Percentiles rank a stretch among this genome's conserved stretches.
phyloP scores from a whole-genome alignment of 805 yeast genomes.

The Ogataea chonburiensis region DNA sequence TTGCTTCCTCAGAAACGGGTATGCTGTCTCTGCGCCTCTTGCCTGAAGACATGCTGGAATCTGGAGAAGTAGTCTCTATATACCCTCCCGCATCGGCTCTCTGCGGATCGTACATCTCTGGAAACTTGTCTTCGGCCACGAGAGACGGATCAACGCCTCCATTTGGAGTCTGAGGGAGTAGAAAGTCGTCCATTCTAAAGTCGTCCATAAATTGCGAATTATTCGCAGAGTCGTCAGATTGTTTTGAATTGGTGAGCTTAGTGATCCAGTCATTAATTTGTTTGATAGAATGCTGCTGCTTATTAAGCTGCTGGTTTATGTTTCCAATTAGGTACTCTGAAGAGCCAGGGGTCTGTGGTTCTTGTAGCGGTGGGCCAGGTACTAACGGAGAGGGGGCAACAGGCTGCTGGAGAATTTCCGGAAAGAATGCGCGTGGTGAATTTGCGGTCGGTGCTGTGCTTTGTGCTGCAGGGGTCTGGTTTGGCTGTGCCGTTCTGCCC shows the following conservation, averaged over 20 bases:
- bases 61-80: conserved; percentile 6
- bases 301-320: conserved; percentile 46
- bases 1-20: conserved; percentile 4
- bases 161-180: conserved; percentile 32
- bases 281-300: conserved; percentile 51
- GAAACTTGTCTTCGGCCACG: conserved; percentile 11
- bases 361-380: conserved; percentile 11
- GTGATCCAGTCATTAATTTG: conserved; percentile 59
- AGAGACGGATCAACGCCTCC: conserved; percentile 17
- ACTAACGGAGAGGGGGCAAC: conserved; percentile 15
- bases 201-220: conserved; percentile 31
- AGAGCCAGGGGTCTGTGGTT: conserved; percentile 15
- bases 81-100: conserved; percentile 3
- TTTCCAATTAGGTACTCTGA: conserved; percentile 35
- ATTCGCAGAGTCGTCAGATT: conserved; percentile 16
- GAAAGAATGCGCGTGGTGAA: conserved; percentile 31
- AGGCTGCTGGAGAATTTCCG: conserved; percentile 24
- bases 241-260: conserved; percentile 26
- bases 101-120: conserved; percentile 11
- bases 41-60: conserved; percentile 9
- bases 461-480: conserved; percentile 5
- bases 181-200: conserved; percentile 35
- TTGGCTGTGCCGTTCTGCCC: conserved; percentile 2
- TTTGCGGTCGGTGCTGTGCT: conserved; percentile 17
- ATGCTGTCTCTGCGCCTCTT: conserved; percentile 10